Evolutionary conservation across 495 filamentous ascomycete species (phyloP).

Genomic region (Aspergillus ostianus): DNA sequence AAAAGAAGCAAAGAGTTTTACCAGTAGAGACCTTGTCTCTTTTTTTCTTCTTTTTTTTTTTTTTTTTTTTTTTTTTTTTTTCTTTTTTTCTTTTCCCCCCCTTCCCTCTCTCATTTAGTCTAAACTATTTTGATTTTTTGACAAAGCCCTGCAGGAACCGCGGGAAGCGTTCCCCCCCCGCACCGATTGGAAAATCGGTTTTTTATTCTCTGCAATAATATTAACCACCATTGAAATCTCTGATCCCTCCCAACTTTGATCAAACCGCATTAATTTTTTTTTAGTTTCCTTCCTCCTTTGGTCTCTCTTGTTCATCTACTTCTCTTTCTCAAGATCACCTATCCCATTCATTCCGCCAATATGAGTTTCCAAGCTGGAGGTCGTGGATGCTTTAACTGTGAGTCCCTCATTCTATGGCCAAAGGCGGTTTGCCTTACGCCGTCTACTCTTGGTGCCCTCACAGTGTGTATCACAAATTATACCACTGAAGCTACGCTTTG

Average conservation of each 20-base stretch:
- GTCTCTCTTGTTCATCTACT: not conserved
- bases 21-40: not conserved
- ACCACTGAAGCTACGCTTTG: not conserved
- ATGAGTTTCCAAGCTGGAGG: constrained; percentile 54
- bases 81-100: not conserved
- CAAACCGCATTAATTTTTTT: constrained; percentile 4
- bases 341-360: constrained; percentile 18
- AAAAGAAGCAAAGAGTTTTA: not conserved
- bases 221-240: constrained; percentile 22
- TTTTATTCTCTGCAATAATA: constrained; percentile 24
- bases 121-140: not conserved
- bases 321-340: not conserved
- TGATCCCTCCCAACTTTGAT: constrained; percentile 12
- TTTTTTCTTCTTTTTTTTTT: not conserved
- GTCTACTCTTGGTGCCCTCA: constrained; percentile 7
- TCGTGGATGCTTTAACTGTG: constrained; percentile 81
- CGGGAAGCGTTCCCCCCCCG: constrained; percentile 38
- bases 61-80: not conserved
- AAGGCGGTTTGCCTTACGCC: constrained; percentile 16
- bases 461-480: not conserved
- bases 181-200: constrained; percentile 24
- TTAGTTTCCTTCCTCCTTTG: not conserved
- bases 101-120: too few species aligned
- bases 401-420: constrained; percentile 37
- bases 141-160: constrained; percentile 20